These are phyloP conservation scores for Exophiala xenobiotica DNA, from an alignment of 2,329 filamentous ascomycete species.

Conservation along the genomic window DNA sequence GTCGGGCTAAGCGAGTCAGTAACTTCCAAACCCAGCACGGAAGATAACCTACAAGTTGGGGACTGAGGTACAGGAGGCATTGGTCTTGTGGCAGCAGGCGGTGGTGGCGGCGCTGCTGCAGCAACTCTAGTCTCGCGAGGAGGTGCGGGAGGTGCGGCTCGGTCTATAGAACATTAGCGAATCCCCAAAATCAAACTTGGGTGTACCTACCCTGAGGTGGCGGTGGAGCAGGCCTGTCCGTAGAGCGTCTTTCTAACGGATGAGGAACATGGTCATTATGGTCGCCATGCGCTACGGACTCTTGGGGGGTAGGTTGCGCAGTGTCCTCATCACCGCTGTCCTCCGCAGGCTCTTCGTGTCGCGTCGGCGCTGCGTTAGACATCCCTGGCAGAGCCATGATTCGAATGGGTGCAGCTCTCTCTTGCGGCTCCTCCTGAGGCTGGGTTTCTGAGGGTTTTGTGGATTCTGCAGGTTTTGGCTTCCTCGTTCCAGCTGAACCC, in stretches of 20 bases:
- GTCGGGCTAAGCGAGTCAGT: slow-evolving; percentile 18
- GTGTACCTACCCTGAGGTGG: slow-evolving; percentile 52
- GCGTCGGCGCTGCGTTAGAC: slow-evolving; percentile 53
- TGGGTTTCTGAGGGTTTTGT: slow-evolving; percentile 36
- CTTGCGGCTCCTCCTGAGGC: slow-evolving; percentile 34
- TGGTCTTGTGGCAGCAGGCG: slow-evolving; percentile 30
- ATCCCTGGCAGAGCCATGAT: slow-evolving; percentile 71
- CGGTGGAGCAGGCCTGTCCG: slow-evolving; percentile 46
- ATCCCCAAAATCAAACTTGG: not conserved
- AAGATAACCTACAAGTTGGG: slow-evolving; percentile 20
- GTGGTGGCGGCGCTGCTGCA: slow-evolving; percentile 49
- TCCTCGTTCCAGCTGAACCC: slow-evolving; percentile 52
- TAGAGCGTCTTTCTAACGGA: slow-evolving; percentile 32
- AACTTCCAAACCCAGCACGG: not conserved
- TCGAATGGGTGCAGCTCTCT: slow-evolving; percentile 47
- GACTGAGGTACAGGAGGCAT: slow-evolving; percentile 18
- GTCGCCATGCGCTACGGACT: slow-evolving; percentile 18
- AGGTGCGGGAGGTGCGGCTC: slow-evolving; percentile 46
- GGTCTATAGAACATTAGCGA: slow-evolving; percentile 37
- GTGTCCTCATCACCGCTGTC: slow-evolving; percentile 34
- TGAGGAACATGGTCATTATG: slow-evolving; percentile 27
- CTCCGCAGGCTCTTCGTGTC: slow-evolving; percentile 50
- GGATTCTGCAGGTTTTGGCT: slow-evolving; percentile 48
- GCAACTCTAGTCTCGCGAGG: slow-evolving; percentile 41
- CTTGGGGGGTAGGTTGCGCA: slow-evolving; percentile 26